phyloP scores from a whole-genome alignment of 805 yeast genomes.

The Ogataea neopini region DNA sequence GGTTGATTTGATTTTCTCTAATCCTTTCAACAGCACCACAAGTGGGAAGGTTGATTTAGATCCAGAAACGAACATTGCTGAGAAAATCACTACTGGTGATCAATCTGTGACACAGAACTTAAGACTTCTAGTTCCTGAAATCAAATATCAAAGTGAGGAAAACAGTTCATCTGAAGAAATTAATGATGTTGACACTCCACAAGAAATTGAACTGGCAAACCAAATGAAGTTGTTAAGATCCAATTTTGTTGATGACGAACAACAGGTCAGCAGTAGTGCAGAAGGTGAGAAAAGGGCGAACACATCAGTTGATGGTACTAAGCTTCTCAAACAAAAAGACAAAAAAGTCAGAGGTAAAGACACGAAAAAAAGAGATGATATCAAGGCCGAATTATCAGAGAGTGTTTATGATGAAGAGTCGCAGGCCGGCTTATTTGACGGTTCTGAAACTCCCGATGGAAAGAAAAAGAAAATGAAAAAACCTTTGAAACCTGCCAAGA shows the following conservation, averaged over 20 bases:
- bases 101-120: slow-evolving; percentile 28
- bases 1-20: slow-evolving; percentile 41
- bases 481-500: slow-evolving; percentile 4
- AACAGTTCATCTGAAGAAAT: slow-evolving; percentile 9
- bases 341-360: slow-evolving; percentile 1
- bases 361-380: slow-evolving; percentile 5
- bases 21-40: slow-evolving; percentile 33
- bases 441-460: neutral
- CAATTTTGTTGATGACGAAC: slow-evolving; percentile 28
- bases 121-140: slow-evolving; percentile 26
- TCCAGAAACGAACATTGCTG: slow-evolving; percentile 19
- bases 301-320: neutral
- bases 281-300: slow-evolving; percentile 12
- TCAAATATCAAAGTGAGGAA: slow-evolving; percentile 1
- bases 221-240: slow-evolving; percentile 48
- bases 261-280: slow-evolving; percentile 12
- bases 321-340: neutral
- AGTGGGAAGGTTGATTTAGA: slow-evolving; percentile 10
- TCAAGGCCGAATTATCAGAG: slow-evolving; percentile 15
- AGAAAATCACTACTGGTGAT: slow-evolving; percentile 24
- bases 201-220: slow-evolving; percentile 49
- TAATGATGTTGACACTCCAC: slow-evolving; percentile 49
- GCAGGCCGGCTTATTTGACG: neutral
- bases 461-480: slow-evolving; percentile 11
- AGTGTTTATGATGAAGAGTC: neutral